phyloP scores from a whole-genome alignment of 1,284 basidiomycete genomes.

The Cryptococcus neoformans region DNA sequence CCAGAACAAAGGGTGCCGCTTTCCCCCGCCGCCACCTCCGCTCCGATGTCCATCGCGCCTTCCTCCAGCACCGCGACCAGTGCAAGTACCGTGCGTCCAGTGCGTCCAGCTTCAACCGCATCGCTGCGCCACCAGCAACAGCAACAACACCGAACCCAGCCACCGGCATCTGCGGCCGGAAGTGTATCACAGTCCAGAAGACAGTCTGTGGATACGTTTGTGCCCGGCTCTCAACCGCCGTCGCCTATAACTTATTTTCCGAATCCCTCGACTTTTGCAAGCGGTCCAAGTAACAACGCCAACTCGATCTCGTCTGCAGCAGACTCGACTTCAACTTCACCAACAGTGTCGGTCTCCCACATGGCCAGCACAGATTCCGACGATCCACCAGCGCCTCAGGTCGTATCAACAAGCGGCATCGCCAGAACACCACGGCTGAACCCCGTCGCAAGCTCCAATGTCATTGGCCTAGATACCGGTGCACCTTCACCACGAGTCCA shows the following conservation, averaged over 20 bases:
- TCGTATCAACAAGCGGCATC: not conserved
- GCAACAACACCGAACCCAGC: not conserved
- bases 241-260: conserved; percentile 46
- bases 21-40: conserved; percentile 2
- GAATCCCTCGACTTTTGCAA: conserved; percentile 36
- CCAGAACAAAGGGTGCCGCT: conserved; percentile 13
- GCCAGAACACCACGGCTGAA: not conserved
- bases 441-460: not conserved
- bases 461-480: not conserved
- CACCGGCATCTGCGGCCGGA: not conserved
- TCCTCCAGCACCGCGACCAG: not conserved
- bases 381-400: not conserved
- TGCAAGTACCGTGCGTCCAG: conserved; percentile 9
- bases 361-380: conserved; percentile 5
- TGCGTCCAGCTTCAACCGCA: conserved; percentile 14
- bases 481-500: not conserved
- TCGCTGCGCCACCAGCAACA: conserved; percentile 13
- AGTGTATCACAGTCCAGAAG: conserved; percentile 9
- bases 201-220: conserved; percentile 12
- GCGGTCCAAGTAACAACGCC: conserved; percentile 3
- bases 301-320: not conserved
- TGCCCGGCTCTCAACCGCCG: conserved; percentile 19
- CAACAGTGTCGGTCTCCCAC: not conserved
- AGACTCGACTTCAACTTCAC: conserved; percentile 4
- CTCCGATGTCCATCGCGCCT: not conserved